Base-by-base conservation (phyloP, 129 eudicot species). In the Chrysanthemum lavandulifolium region DNA sequence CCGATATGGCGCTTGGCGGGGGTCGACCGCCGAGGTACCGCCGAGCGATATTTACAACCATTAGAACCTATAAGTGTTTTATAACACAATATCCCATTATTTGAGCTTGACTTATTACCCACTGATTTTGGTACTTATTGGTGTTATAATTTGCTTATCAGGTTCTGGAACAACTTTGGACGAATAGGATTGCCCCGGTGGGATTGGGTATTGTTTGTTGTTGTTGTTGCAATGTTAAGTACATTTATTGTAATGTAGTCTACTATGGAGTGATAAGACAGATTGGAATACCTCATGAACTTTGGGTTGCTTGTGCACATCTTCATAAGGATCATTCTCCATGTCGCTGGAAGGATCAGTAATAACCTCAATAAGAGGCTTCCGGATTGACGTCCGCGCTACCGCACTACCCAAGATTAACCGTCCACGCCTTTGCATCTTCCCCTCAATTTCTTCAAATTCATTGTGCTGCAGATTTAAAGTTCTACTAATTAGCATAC, bases 371-470 rank as follows among this genome's bases (percentile, higher is more conserved):
- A 89, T 84, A 81, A 94, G 94, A 71, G 83, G 82, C 60, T 80
- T 88, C 7, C 86, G 80, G 79, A 71, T 89, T 57, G 86, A 84
- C 76, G 84, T 82, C 74, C 86, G 97, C 40, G 91, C 89, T 65
- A 87, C 85, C 29, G 81, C 79, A 50, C 83, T 90, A 45, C 89
- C 98, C n/a, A 84, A n/a, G 9, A 87, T 83, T 52, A 88, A 75
- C 14, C 96, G 91, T 60, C 85, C 86, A 14, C 89, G 90, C 73
- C 86, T 91, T 57, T 84, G 82, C 67, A 90, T 76, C 72, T 89
- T 86, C 50, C 83, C 91, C 78, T 86, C 89, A 73, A 95, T 90
- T 74, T 90, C 99, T 80, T 95, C 97, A 62, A 95, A 95, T 60
- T 90, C 99, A 81, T 88, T 86, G 77, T 95, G 99, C 99, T 95